Percentiles rank a stretch among this genome's conserved stretches.
phyloP scores from a whole-genome alignment of 257 asterid species.

The Pogostemon cablin region DNA sequence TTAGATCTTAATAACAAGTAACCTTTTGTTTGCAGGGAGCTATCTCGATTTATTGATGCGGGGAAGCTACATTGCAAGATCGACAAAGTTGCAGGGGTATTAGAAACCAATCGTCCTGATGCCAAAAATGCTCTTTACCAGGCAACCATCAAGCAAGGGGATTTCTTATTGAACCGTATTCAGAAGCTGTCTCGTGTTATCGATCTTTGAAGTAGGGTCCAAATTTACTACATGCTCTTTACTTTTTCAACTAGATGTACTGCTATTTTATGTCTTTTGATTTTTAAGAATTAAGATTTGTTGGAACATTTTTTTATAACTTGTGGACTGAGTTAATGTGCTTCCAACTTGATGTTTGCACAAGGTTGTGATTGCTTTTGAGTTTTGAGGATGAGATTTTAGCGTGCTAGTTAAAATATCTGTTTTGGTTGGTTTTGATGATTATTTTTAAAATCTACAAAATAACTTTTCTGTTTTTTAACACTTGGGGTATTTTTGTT shows the following conservation, averaged over 20 bases:
- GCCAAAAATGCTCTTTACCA: slow-evolving; percentile 93
- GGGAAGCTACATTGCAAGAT: slow-evolving; percentile 93
- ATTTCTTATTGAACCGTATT: slow-evolving; percentile 85
- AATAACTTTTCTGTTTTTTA: too few relatives aligned
- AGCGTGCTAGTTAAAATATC: too few relatives aligned
- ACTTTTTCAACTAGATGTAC: neutral
- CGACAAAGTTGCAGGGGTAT: slow-evolving; percentile 82
- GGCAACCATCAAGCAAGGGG: slow-evolving; percentile 92
- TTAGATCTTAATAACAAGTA: neutral
- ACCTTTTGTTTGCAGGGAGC: slow-evolving; percentile 53
- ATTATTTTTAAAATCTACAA: too few relatives aligned
- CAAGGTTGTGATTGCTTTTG: neutral
- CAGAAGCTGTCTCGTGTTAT: slow-evolving; percentile 95
- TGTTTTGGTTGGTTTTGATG: too few relatives aligned
- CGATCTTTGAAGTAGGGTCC: slow-evolving; percentile 63
- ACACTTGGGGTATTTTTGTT: too few relatives aligned
- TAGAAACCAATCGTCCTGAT: slow-evolving; percentile 93
- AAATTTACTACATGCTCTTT: neutral
- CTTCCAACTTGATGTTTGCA: neutral
- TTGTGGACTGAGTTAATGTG: slow-evolving; percentile 3
- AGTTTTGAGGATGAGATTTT: too few relatives aligned
- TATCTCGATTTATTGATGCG: slow-evolving; percentile 80
- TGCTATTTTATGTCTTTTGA: neutral
- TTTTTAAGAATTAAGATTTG: neutral
- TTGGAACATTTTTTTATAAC: neutral